A percentile compares a stretch with the other conserved stretches of the same genome.
These are phyloP conservation scores for Xylaria cubensis DNA, from an alignment of 495 filamentous ascomycete genomes.

Conservation along the genomic window DNA sequence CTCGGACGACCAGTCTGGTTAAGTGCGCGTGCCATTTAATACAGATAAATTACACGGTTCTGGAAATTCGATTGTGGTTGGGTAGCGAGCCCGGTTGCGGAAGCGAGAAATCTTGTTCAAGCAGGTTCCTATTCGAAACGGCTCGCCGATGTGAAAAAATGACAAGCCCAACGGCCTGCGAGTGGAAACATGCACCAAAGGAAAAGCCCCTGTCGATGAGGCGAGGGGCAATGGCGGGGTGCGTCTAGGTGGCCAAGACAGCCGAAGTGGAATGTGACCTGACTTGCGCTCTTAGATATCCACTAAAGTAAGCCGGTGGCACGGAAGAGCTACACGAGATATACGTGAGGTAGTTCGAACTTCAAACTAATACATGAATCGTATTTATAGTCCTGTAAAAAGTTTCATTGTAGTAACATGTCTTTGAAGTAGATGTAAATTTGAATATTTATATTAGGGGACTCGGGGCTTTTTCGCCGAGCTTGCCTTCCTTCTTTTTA, in stretches of 20 bases:
- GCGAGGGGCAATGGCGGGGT: slow-evolving; percentile 21
- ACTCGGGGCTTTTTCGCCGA: background rate
- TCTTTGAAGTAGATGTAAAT: background rate
- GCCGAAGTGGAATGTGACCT: slow-evolving; percentile 5
- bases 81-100: background rate
- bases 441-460: background rate
- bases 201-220: background rate
- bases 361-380: background rate
- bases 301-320: slow-evolving; percentile 13
- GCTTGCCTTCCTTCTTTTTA: background rate
- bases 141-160: background rate
- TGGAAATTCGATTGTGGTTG: background rate
- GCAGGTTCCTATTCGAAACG: background rate
- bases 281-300: background rate
- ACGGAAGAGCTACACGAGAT: slow-evolving; percentile 9
- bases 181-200: background rate
- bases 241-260: slow-evolving; percentile 7
- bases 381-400: slow-evolving; percentile 7
- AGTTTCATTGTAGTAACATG: background rate
- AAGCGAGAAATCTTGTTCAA: background rate
- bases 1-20: background rate
- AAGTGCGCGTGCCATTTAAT: background rate
- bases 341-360: background rate
- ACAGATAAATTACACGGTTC: background rate
- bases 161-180: background rate